Evolutionary conservation across 1,284 basidiomycete species (phyloP).

Genomic region (Naganishia sp.): DNA sequence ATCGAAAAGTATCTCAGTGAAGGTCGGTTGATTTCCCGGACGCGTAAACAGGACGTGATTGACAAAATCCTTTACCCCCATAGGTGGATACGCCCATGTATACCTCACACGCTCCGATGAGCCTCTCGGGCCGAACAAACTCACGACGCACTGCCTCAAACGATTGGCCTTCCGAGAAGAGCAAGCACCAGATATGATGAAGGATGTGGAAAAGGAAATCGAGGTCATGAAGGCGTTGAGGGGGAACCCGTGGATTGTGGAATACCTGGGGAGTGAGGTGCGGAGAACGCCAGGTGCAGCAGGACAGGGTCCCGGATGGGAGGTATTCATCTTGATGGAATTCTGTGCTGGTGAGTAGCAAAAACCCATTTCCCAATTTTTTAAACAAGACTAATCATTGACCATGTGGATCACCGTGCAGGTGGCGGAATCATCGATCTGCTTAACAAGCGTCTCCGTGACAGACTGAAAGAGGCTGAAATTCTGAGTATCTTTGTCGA

Average conservation of each 20-base stretch:
- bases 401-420: too few species aligned
- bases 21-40: constrained; percentile 59
- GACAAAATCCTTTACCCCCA: constrained; percentile 24
- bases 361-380: background rate
- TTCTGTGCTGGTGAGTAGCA: constrained; percentile 67
- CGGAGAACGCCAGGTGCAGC: constrained; percentile 9
- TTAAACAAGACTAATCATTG: too few species aligned
- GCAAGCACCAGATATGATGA: constrained; percentile 80
- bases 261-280: constrained; percentile 31
- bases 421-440: constrained; percentile 99
- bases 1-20: constrained; percentile 89
- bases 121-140: constrained; percentile 68
- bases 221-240: constrained; percentile 84
- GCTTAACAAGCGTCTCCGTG: constrained; percentile 93
- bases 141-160: constrained; percentile 93
- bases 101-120: constrained; percentile 87
- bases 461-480: constrained; percentile 89
- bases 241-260: constrained; percentile 28
- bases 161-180: constrained; percentile 73
- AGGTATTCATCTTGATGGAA: constrained; percentile 99
- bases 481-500: constrained; percentile 98
- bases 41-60: constrained; percentile 18
- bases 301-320: constrained; percentile 48
- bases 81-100: constrained; percentile 97
- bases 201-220: constrained; percentile 96